Evolutionary conservation across 192 early-diverging fungal species (phyloP).

Genomic region (Tieghemiomyces parasiticus): DNA sequence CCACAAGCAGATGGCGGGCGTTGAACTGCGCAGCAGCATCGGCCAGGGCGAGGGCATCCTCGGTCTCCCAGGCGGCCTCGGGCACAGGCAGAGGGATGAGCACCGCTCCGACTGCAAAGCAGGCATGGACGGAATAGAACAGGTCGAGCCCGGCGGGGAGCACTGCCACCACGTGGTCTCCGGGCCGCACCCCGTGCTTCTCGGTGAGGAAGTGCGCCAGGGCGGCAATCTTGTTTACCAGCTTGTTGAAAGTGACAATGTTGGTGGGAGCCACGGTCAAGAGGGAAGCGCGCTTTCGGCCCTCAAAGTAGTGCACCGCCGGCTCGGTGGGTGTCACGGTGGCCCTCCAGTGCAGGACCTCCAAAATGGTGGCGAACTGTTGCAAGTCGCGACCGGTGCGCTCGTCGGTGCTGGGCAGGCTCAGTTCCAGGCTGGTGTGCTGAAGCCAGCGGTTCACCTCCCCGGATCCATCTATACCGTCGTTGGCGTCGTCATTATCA

Average conservation of each 20-base stretch:
- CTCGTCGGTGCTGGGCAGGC: slow-evolving; percentile 50
- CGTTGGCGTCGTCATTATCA: neutral
- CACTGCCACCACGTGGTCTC: slow-evolving; percentile 43
- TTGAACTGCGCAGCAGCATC: slow-evolving; percentile 44
- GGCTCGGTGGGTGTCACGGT: slow-evolving; percentile 41
- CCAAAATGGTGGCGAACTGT: slow-evolving; percentile 48
- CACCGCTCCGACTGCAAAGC: slow-evolving; percentile 59
- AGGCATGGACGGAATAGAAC: slow-evolving; percentile 55
- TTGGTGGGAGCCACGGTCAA: slow-evolving; percentile 27
- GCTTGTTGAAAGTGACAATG: slow-evolving; percentile 50
- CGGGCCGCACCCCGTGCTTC: slow-evolving; percentile 38
- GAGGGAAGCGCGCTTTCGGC: slow-evolving; percentile 22
- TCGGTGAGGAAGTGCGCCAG: slow-evolving; percentile 42
- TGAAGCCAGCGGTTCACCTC: slow-evolving; percentile 31
- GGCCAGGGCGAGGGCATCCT: slow-evolving; percentile 52
- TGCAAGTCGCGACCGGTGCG: slow-evolving; percentile 47
- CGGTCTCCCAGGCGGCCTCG: slow-evolving; percentile 43
- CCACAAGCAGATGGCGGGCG: slow-evolving; percentile 39
- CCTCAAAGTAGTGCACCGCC: slow-evolving; percentile 42
- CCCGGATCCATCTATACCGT: neutral
- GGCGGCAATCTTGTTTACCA: slow-evolving; percentile 44
- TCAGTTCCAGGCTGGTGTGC: slow-evolving; percentile 52
- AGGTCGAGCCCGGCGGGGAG: slow-evolving; percentile 56
- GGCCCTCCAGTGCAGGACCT: slow-evolving; percentile 63
- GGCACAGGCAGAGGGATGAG: slow-evolving; percentile 53